phyloP scores from a whole-genome alignment of 2,329 filamentous ascomycete genomes.

The Aureobasidium sp. region DNA sequence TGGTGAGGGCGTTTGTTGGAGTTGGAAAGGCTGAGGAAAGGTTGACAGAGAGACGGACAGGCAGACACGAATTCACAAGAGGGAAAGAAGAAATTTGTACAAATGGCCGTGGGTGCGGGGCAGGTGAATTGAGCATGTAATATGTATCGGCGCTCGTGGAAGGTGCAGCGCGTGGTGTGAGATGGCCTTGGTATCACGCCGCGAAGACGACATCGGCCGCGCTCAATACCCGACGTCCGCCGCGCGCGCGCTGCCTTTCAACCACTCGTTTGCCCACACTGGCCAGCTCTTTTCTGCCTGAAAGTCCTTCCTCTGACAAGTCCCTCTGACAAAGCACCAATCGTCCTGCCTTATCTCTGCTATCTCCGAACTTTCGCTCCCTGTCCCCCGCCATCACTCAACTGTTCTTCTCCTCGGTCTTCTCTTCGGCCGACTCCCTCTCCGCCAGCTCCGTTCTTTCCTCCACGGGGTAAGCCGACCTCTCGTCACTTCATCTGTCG shows the following conservation, averaged over 20 bases:
- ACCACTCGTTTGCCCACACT: constrained; percentile 2
- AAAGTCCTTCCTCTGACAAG: background rate
- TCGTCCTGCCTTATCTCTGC: constrained; percentile 5
- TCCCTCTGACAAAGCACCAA: background rate
- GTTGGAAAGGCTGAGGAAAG: background rate
- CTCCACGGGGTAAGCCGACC: constrained; percentile 6
- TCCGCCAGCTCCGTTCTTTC: background rate
- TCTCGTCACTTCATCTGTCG: constrained; percentile 3
- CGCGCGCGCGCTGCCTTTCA: constrained; percentile 2
- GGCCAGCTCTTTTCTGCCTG: background rate
- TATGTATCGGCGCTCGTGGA: background rate
- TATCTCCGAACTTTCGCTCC: background rate
- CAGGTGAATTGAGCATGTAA: background rate
- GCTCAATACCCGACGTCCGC: background rate
- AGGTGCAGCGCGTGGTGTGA: constrained; percentile 1
- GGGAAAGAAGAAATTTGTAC: constrained; percentile 6
- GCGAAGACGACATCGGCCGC: constrained; percentile 10
- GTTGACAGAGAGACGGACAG: background rate
- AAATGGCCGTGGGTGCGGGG: background rate
- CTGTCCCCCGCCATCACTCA: background rate
- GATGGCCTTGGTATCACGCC: constrained; percentile 6
- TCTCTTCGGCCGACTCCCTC: background rate
- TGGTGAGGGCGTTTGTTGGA: background rate
- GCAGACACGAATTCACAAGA: background rate
- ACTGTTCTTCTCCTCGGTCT: constrained; percentile 6